Conservation (phyloP, 2,329 filamentous ascomycete genomes). For the Aspergillus intermedius region DNA sequence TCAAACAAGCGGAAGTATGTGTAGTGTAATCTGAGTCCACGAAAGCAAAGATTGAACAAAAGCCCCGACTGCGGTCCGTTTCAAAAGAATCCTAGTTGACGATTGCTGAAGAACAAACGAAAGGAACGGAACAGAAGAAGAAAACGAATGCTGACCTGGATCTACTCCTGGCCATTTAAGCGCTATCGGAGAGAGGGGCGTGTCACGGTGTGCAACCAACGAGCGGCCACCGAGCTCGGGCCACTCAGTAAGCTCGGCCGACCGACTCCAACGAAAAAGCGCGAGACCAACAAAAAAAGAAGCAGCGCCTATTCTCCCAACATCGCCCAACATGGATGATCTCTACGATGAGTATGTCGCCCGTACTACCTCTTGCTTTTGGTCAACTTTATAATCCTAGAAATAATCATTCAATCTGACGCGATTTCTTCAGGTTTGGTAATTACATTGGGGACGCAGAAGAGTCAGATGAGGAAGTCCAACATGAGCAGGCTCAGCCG, state of each 20-base stretch:
- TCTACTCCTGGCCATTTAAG: background rate
- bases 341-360: conserved; percentile 79
- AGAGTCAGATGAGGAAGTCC: conserved; percentile 79
- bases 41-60: too few species aligned
- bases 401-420: conserved; percentile 16
- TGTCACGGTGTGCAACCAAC: conserved; percentile 1
- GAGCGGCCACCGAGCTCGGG: conserved; percentile 4
- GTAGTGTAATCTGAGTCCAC: too few species aligned
- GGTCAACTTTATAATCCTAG: background rate
- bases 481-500: conserved; percentile 64
- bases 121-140: background rate
- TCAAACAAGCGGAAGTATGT: too few species aligned
- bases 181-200: background rate
- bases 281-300: background rate
- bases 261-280: background rate
- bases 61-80: too few species aligned
- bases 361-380: background rate
- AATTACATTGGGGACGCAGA: conserved; percentile 96
- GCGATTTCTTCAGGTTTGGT: conserved; percentile 62
- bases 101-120: background rate
- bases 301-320: background rate
- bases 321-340: conserved; percentile 62
- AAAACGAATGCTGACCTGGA: background rate
- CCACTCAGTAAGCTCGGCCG: background rate
- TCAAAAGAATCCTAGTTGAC: background rate